Evolutionary conservation across 2,329 filamentous ascomycete genomes (phyloP), one percentile per base, ranked within the genome.

Genomic region (Hymenoscyphus linearis): DNA sequence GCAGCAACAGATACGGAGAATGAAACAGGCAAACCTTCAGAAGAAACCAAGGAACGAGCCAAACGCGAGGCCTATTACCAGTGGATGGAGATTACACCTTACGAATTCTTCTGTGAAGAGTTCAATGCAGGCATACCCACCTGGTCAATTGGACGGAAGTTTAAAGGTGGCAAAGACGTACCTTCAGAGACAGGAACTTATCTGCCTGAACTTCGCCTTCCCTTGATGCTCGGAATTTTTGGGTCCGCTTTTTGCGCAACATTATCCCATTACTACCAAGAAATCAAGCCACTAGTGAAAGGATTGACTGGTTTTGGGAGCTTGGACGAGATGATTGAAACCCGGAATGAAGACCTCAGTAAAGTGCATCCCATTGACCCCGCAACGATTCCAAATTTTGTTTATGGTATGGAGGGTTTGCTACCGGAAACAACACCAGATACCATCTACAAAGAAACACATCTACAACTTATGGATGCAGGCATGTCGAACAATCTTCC

Each of bases 401-500:
- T 87, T 0, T 85, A 91, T 63, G 90, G 89, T 9, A 89, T 99
- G 86, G 82, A 89, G 68, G 86, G 84, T 13, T 81, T 84, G 63
- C 79, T 99, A 6, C 89, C 91, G 0, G 76, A 83, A 0, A 90
- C 90, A 0, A 89, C 88, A n/a, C 92, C 95, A 0, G 84, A 87
- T 35, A 91, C 85, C 61, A 84, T 96, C 44, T 86, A 90, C 69
- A 79, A 84, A 18, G 82, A 81, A 14, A 80, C 87, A 52, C 88
- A 96, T 72, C 80, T 93, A 18, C 87, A 90, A 66, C 81, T 93
- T 16, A 98, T 97, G 93, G 95, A 99, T 74, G 93, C 95, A 1
- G 95, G 95, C 57, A 99, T 99, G 95, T 96, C 90, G 66, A 98
- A 99, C 73, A 99, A 99, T 71, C 80, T 99, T 9, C 95, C 95